These are phyloP conservation scores for Aureobasidium sp. DNA, from an alignment of 2,329 filamentous ascomycete genomes.

Conservation along the genomic window DNA sequence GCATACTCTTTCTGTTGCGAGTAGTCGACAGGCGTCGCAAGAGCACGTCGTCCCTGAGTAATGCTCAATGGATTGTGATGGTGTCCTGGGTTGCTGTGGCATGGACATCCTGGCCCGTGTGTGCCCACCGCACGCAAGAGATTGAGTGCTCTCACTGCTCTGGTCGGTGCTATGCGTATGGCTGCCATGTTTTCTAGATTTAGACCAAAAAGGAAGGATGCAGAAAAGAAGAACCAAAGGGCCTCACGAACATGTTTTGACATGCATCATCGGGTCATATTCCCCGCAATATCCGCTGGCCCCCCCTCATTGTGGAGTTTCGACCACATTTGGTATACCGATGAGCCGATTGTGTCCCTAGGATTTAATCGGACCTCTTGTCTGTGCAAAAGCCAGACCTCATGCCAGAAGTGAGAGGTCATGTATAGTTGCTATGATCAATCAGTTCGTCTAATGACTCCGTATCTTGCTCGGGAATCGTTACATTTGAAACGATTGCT, in stretches of 20 bases:
- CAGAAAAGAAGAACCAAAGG: neutral
- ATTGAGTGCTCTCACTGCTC: conserved; percentile 54
- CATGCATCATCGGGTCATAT: neutral
- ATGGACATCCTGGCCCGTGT: conserved; percentile 81
- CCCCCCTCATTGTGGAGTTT: neutral
- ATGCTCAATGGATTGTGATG: conserved; percentile 50
- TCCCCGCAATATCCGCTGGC: too few species aligned
- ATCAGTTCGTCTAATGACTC: too few species aligned
- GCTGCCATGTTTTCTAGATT: conserved; percentile 25
- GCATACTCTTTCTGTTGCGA: conserved; percentile 86
- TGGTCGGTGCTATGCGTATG: conserved; percentile 35
- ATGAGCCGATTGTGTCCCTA: neutral
- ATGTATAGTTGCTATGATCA: neutral
- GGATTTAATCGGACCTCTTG: neutral
- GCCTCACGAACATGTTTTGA: conserved; percentile 5
- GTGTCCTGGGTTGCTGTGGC: conserved; percentile 80
- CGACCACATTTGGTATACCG: neutral
- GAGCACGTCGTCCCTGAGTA: conserved; percentile 49
- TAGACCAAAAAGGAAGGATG: neutral
- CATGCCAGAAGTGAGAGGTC: neutral
- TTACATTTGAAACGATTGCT: neutral
- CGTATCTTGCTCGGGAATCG: neutral
- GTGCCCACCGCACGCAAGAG: conserved; percentile 82
- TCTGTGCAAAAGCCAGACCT: neutral
- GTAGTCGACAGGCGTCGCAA: conserved; percentile 70